phyloP scores from a whole-genome alignment of 352 stramenopile species.

The Phytophthora boehmeriae region DNA sequence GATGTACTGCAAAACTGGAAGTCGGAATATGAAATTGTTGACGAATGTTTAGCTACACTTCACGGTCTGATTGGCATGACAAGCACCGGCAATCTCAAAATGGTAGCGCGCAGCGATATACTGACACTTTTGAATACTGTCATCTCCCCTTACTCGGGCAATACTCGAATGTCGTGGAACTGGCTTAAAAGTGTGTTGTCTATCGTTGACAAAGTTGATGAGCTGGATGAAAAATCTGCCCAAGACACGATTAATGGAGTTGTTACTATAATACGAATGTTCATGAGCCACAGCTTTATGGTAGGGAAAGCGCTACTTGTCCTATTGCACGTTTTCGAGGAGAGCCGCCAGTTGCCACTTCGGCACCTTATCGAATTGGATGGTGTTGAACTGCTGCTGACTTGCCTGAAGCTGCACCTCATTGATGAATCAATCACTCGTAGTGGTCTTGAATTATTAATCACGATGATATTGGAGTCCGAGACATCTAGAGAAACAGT shows the following conservation, averaged over 20 bases:
- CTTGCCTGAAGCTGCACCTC: constrained; percentile 23
- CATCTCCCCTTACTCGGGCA: constrained; percentile 12
- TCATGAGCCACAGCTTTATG: constrained; percentile 33
- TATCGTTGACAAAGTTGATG: constrained; percentile 17
- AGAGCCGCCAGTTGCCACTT: constrained; percentile 16
- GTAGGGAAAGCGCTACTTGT: constrained; percentile 19
- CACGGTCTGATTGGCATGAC: constrained; percentile 4
- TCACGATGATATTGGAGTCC: background rate
- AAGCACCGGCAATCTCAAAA: background rate
- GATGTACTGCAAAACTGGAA: constrained; percentile 29
- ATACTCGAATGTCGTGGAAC: constrained; percentile 18
- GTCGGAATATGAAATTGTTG: constrained; percentile 22
- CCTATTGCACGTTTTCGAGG: constrained; percentile 14
- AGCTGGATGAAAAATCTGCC: constrained; percentile 6
- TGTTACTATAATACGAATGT: constrained; percentile 22
- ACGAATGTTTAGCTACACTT: constrained; percentile 14
- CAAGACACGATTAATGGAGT: constrained; percentile 8
- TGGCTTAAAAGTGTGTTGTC: constrained; percentile 26
- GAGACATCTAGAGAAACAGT: constrained; percentile 12
- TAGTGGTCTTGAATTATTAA: constrained; percentile 16
- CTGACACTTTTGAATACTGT: constrained; percentile 18
- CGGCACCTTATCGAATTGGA: constrained; percentile 24
- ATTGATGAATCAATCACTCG: constrained; percentile 23
- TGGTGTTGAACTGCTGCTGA: constrained; percentile 18
- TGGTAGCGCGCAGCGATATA: constrained; percentile 1